phyloP scores from a whole-genome alignment of 2,329 filamentous ascomycete species.

The Trichoderma sp. region DNA sequence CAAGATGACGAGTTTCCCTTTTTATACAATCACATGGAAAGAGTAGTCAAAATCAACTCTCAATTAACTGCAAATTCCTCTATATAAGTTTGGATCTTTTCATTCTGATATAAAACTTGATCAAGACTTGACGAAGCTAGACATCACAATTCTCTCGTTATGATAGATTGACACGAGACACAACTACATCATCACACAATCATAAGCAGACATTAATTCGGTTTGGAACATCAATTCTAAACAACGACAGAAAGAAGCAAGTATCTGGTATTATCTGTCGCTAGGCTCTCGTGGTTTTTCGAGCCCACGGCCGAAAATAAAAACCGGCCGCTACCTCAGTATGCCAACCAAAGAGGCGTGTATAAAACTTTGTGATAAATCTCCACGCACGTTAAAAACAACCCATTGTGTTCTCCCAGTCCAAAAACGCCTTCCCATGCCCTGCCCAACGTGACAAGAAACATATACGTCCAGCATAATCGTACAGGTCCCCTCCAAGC shows the following conservation, averaged over 20 bases:
- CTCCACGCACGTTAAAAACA: neutral
- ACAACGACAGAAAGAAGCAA: constrained; percentile 9
- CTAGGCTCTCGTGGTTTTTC: constrained; percentile 5
- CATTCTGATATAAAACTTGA: neutral
- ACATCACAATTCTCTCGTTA: neutral
- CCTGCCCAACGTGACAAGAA: constrained; percentile 26
- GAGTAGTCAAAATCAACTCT: neutral
- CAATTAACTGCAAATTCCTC: neutral
- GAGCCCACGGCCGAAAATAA: constrained; percentile 13
- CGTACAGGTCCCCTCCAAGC: constrained; percentile 25
- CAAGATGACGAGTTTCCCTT: neutral
- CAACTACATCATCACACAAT: neutral
- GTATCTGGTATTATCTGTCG: constrained; percentile 21
- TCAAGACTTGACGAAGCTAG: neutral
- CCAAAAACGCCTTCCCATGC: constrained; percentile 26
- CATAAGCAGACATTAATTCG: neutral
- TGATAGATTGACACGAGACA: neutral
- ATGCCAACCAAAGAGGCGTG: constrained; percentile 18
- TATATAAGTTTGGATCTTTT: neutral
- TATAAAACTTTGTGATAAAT: constrained; percentile 19
- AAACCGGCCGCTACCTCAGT: constrained; percentile 11
- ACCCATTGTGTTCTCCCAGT: constrained; percentile 5
- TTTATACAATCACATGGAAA: neutral
- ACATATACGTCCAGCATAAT: constrained; percentile 25
- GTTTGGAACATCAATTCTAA: neutral